Percentiles rank a stretch among this genome's conserved stretches.
Evolutionary conservation across 2,329 filamentous ascomycete genomes (phyloP).

Genomic region (Salinomyces thailandicus): DNA sequence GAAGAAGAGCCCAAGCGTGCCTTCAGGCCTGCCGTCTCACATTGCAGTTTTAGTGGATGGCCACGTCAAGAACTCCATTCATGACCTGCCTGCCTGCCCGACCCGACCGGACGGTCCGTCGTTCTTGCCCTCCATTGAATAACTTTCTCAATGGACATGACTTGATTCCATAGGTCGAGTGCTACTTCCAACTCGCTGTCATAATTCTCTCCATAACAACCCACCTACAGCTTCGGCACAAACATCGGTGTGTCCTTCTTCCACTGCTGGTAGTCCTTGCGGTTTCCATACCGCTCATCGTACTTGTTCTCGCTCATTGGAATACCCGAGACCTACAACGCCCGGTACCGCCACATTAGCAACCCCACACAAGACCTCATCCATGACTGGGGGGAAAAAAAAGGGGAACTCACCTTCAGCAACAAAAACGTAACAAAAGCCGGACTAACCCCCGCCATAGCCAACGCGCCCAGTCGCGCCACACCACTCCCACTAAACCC

Average conservation of each 20-base stretch:
- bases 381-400: no score
- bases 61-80: no score
- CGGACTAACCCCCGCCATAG: slow-evolving; percentile 49
- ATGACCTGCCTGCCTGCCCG: no score
- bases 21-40: no score
- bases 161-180: no score
- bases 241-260: slow-evolving; percentile 46
- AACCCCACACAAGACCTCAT: neutral
- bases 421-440: slow-evolving; percentile 55
- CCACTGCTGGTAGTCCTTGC: slow-evolving; percentile 58
- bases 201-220: no score
- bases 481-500: slow-evolving; percentile 40
- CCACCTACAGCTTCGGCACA: neutral
- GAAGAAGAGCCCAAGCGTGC: no score
- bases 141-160: no score
- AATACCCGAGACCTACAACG: slow-evolving; percentile 39
- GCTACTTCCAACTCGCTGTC: no score
- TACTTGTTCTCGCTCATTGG: slow-evolving; percentile 60
- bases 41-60: no score
- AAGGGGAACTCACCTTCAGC: slow-evolving; percentile 47
- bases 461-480: slow-evolving; percentile 36
- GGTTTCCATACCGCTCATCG: slow-evolving; percentile 51
- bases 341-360: slow-evolving; percentile 2
- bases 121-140: no score
- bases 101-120: no score